A percentile compares a stretch with the other conserved stretches of the same genome.
Conservation (phyloP, 345 rosid species). For the Eucalyptus tenuipes region DNA sequence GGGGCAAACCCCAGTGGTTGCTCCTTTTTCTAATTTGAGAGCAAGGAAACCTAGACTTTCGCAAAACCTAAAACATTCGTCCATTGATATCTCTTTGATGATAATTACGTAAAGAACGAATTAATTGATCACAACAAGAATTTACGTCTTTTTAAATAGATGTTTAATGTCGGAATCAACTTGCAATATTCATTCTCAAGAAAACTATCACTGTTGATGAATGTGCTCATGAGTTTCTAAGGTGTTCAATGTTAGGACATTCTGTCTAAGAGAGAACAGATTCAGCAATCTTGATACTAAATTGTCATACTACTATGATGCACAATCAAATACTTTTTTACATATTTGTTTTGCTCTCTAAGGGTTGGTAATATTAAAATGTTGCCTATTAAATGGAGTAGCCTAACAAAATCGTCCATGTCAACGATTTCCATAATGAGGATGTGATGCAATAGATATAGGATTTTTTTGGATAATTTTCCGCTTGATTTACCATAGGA, state of each 20-base stretch:
- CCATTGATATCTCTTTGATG: neutral
- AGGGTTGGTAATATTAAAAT: no score
- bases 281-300: neutral
- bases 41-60: neutral
- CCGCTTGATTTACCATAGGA: neutral
- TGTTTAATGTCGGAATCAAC: neutral
- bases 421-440: no score
- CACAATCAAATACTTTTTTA: neutral
- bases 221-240: neutral
- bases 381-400: neutral
- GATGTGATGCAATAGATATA: neutral
- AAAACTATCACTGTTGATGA: neutral
- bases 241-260: neutral
- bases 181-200: neutral
- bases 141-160: neutral
- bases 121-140: neutral
- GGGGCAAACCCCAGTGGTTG: fast-evolving
- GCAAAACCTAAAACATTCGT: neutral
- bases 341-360: no score
- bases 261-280: neutral
- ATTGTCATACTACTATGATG: neutral
- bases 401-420: neutral
- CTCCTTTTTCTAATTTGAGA: neutral
- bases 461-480: neutral
- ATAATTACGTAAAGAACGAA: neutral